Evolutionary conservation across 1,284 basidiomycete species (phyloP).

Genomic region (Neolentinus lepideus): DNA sequence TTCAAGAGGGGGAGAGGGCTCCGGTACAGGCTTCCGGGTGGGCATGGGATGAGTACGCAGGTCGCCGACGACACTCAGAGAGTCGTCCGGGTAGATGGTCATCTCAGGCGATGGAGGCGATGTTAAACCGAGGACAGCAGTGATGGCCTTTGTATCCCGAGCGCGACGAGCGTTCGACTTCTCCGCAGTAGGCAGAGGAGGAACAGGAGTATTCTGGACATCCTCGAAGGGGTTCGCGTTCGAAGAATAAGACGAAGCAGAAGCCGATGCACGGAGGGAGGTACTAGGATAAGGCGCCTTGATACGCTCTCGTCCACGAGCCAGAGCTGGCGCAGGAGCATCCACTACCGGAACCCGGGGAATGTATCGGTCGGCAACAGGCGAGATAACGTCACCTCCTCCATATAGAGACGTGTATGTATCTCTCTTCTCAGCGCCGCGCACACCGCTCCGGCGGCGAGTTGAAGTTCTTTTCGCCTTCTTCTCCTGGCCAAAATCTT

Average conservation of each 20-base stretch:
- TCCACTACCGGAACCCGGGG: constrained; percentile 4
- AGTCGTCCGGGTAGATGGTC: constrained; percentile 66
- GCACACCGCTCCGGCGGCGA: constrained; percentile 16
- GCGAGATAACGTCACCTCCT: constrained; percentile 45
- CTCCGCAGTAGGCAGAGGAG: constrained; percentile 24
- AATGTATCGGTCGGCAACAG: neutral
- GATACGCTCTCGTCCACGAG: constrained; percentile 50
- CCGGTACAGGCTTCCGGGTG: neutral
- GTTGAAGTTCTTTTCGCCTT: constrained; percentile 10
- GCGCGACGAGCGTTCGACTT: constrained; percentile 38
- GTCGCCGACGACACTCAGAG: constrained; percentile 49
- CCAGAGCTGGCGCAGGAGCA: neutral
- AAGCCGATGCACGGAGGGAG: constrained; percentile 43
- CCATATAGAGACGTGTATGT: constrained; percentile 30
- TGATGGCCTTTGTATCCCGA: constrained; percentile 43
- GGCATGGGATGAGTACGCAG: constrained; percentile 12
- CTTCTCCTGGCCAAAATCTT: constrained; percentile 19
- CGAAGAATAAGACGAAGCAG: constrained; percentile 6
- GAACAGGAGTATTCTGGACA: constrained; percentile 15
- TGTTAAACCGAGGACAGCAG: constrained; percentile 44
- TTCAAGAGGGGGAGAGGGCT: constrained; percentile 21
- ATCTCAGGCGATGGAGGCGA: constrained; percentile 38
- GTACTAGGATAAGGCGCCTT: constrained; percentile 58
- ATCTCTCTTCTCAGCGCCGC: constrained; percentile 9
- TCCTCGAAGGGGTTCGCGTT: constrained; percentile 23